Base-by-base conservation (phyloP, 805 yeast genomes). In the Teunomyces pallodes region DNA sequence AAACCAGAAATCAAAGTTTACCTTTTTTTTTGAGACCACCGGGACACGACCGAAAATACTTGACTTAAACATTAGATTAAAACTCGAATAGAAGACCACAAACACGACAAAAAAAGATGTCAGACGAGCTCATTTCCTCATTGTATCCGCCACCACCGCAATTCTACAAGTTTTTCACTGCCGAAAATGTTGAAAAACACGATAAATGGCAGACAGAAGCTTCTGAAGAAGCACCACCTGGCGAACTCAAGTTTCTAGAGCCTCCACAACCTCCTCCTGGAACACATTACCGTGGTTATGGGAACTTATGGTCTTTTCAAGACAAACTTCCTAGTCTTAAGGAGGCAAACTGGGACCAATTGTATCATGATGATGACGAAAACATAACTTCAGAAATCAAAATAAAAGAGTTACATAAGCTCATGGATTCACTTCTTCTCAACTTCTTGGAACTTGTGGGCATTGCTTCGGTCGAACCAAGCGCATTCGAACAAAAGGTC, bases 101-200 rank as follows among this genome's bases (percentile, higher is more conserved):
- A 20, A 30, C 38, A 17, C 24, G 24, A 20, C 24, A 20, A 20
- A 20, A 20, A 20, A 20, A 6, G 24, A 44, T 30, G 47, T 36
- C 20, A 5, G 74, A 65, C 38, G 74, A 73, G 44, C 56, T 72
- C 47, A 72, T 74, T 46, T 61, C 96, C 12, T 82, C 96, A 5
- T 74, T 92, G 36, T 94, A 88, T 56, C 99, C 99, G 2, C 95
- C 96, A 1, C 98, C 99, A 2, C 99, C 99, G 7, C 87, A 87
- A 7, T 89, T 81, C 60, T 79, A 82, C 55, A 80, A 82, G 61
- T 81, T 76, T 58, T 92, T 89, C 71, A 88, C 96, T 0, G 60
- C 70, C 3, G 87, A 81, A 50, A 90, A 90, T 59, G 55, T 80
- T n/a, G 70, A 65, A 16, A 76, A 74, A 58, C 68, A 77, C 27